Conservation (phyloP, 345 rosid species). For the Leavenworthia alabamica region DNA sequence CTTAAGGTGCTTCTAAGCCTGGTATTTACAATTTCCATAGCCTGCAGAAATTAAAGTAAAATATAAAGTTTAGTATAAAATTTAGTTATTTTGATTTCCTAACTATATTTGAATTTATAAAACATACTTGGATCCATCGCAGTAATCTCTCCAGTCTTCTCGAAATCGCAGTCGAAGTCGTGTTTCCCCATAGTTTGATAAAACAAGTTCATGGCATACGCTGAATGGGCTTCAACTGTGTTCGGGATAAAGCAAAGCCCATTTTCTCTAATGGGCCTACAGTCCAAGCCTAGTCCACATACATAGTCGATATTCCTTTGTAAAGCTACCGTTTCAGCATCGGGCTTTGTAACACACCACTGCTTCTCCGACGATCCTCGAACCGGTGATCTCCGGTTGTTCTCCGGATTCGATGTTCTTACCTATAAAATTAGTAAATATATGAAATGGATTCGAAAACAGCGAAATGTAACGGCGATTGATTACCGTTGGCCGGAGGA, state of each 20-base stretch:
- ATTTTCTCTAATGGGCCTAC: conserved; percentile 42
- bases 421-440: conserved; percentile 34
- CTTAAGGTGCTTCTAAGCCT: background rate
- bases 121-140: conserved; percentile 50
- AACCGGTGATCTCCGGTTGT: conserved; percentile 30
- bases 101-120: background rate
- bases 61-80: background rate
- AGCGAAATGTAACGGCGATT: conserved; percentile 32
- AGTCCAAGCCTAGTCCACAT: conserved; percentile 51
- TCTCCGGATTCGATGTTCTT: conserved; percentile 39
- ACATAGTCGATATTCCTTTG: conserved; percentile 70
- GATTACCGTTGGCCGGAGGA: conserved; percentile 66
- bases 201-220: conserved; percentile 63
- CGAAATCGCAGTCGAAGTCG: conserved; percentile 53
- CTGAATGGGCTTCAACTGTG: conserved; percentile 61
- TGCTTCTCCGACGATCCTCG: conserved; percentile 10
- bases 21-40: conserved; percentile 23
- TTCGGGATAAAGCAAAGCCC: conserved; percentile 56
- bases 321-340: conserved; percentile 43
- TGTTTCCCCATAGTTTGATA: conserved; percentile 50
- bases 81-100: background rate
- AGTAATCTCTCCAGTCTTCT: conserved; percentile 43
- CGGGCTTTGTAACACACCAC: conserved; percentile 52
- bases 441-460: background rate
- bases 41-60: conserved; percentile 11